Conservation (phyloP, 257 asterid genomes). For the Hygrophila difformis region DNA sequence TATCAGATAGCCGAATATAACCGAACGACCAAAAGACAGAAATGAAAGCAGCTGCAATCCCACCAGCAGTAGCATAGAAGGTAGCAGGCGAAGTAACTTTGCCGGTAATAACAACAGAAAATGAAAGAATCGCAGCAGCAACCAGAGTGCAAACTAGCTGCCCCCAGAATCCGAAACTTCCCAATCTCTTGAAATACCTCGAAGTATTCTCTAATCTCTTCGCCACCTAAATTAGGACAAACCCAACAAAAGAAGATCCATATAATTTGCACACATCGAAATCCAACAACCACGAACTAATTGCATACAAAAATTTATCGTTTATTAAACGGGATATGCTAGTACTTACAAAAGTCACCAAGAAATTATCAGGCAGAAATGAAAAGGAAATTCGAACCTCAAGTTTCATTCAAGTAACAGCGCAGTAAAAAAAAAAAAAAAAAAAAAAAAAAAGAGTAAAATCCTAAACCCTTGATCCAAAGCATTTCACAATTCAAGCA, state of each 20-base stretch:
- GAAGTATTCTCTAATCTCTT: conserved; percentile 82
- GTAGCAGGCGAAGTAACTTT: conserved; percentile 81
- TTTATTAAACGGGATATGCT: too few species aligned
- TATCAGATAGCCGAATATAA: conserved; percentile 75
- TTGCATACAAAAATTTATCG: not conserved
- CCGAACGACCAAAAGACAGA: conserved; percentile 98
- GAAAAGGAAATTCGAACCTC: too few species aligned
- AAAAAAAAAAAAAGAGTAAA: too few species aligned
- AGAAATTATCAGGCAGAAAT: conserved; percentile 1
- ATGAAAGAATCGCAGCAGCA: conserved; percentile 83
- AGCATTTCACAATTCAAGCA: conserved; percentile 1
- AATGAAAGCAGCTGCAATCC: conserved; percentile 91
- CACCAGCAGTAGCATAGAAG: conserved; percentile 82
- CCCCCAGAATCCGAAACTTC: conserved; percentile 97
- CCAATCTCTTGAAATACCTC: conserved; percentile 84
- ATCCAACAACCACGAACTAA: too few species aligned
- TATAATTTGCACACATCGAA: not conserved
- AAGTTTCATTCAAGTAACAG: too few species aligned
- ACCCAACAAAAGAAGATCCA: not conserved
- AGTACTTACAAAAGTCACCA: not conserved
- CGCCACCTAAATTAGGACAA: conserved; percentile 44
- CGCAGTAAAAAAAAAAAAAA: too few species aligned
- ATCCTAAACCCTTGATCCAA: too few species aligned
- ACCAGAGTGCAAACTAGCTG: conserved; percentile 81
- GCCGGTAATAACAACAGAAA: conserved; percentile 73